A percentile compares a stretch with the other conserved stretches of the same genome.
These are phyloP conservation scores for Gleditsia sinensis DNA, from an alignment of 306 rosid genomes.

Conservation along the genomic window DNA sequence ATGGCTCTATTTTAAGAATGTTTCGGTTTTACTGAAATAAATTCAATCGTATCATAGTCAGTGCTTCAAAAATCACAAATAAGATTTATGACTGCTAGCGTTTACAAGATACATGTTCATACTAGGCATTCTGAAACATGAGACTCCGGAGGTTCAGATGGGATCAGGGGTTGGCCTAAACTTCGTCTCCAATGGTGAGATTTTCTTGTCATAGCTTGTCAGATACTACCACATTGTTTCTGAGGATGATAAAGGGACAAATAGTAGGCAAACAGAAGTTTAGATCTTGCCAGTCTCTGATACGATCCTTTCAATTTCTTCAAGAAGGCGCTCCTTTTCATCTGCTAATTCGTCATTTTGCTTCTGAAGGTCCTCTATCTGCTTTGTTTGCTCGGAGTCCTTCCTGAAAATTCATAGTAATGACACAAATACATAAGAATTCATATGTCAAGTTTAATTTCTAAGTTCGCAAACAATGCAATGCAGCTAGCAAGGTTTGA, in stretches of 20 bases:
- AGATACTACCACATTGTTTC: slow-evolving; percentile 12
- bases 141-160: slow-evolving; percentile 28
- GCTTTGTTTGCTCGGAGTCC: slow-evolving; percentile 98
- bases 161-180: too few relatives aligned
- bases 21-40: neutral
- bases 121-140: slow-evolving; percentile 15
- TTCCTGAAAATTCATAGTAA: slow-evolving; percentile 58
- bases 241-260: neutral
- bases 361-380: slow-evolving; percentile 92
- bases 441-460: neutral
- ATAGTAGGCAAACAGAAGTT: slow-evolving; percentile 13
- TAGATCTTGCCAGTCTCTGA: slow-evolving; percentile 61
- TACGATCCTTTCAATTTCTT: slow-evolving; percentile 80
- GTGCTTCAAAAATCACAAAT: slow-evolving; percentile 26
- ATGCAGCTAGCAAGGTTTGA: neutral
- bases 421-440: neutral
- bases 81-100: slow-evolving; percentile 2
- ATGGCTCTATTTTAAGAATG: neutral
- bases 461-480: neutral
- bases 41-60: neutral
- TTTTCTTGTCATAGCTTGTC: neutral
- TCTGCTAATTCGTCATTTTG: slow-evolving; percentile 81
- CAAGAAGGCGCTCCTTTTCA: slow-evolving; percentile 80
- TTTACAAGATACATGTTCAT: slow-evolving; percentile 21
- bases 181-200: neutral